Conservation (phyloP, 805 yeast species). For the Candida pini region DNA sequence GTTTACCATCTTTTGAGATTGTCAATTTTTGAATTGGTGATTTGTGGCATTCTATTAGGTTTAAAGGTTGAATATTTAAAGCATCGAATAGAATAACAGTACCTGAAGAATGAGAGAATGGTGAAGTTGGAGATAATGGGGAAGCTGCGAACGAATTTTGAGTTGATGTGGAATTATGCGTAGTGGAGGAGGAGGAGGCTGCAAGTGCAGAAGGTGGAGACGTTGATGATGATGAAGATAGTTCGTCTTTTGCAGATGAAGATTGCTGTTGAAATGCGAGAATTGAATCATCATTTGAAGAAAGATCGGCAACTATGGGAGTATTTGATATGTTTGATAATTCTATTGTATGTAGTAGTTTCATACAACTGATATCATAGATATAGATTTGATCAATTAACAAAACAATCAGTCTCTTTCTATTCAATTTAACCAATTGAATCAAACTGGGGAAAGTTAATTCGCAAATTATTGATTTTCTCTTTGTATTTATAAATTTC, state of each 20-base stretch:
- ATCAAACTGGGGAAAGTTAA: conserved; percentile 77
- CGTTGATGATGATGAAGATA: conserved; percentile 1
- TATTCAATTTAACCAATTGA: conserved; percentile 67
- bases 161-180: neutral
- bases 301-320: conserved; percentile 24
- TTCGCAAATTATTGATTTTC: conserved; percentile 75
- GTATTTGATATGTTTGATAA: neutral
- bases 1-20: conserved; percentile 67
- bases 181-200: neutral
- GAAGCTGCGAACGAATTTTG: neutral
- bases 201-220: neutral
- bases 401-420: conserved; percentile 75
- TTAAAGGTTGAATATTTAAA: conserved; percentile 63
- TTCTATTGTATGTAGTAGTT: conserved; percentile 67
- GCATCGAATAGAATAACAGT: conserved; percentile 79
- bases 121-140: neutral
- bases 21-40: conserved; percentile 63
- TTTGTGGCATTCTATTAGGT: conserved; percentile 83
- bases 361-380: conserved; percentile 88
- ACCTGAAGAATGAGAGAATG: conserved; percentile 35
- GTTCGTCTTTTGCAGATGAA: conserved; percentile 6
- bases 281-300: conserved; percentile 42
- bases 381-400: conserved; percentile 77
- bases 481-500: conserved; percentile 76
- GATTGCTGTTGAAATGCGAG: conserved; percentile 50